A percentile compares a stretch with the other conserved stretches of the same genome.
Conservation (phyloP, 768 basidiomycete species). For the Dioszegia hungarica region DNA sequence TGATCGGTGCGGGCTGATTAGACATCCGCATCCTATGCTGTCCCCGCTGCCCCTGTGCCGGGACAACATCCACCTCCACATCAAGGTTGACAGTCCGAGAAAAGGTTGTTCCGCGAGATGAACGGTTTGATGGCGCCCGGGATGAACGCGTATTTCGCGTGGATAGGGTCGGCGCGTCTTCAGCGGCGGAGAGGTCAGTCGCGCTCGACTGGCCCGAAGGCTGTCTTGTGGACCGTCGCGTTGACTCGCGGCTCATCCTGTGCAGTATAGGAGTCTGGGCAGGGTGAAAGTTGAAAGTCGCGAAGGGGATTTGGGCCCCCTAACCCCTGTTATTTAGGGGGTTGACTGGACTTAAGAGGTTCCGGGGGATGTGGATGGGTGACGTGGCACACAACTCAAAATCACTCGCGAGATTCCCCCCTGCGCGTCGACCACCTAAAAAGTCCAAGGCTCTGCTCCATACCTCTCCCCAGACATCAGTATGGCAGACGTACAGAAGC, state of each 20-base stretch:
- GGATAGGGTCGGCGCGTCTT: not conserved
- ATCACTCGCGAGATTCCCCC: no score
- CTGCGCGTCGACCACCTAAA: no score
- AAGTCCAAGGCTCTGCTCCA: not conserved
- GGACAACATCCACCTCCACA: not conserved
- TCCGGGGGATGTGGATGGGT: no score
- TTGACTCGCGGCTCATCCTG: not conserved
- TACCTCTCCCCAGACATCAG: not conserved
- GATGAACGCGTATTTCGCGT: not conserved
- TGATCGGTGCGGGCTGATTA: not conserved
- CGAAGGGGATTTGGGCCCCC: no score
- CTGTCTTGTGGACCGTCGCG: not conserved
- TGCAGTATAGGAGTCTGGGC: not conserved
- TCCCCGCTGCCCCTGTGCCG: not conserved
- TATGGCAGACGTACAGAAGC: slow-evolving; percentile 7
- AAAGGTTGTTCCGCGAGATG: not conserved
- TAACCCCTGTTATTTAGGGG: no score
- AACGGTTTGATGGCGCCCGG: not conserved
- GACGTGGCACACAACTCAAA: no score
- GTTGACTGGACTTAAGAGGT: no score
- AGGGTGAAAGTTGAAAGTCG: not conserved
- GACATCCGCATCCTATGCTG: not conserved
- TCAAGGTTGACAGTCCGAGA: slow-evolving; percentile 4
- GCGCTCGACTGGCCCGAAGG: not conserved
- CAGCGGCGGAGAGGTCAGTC: not conserved